phyloP scores from a whole-genome alignment of 2,329 filamentous ascomycete species.

The Moelleriella libera region DNA sequence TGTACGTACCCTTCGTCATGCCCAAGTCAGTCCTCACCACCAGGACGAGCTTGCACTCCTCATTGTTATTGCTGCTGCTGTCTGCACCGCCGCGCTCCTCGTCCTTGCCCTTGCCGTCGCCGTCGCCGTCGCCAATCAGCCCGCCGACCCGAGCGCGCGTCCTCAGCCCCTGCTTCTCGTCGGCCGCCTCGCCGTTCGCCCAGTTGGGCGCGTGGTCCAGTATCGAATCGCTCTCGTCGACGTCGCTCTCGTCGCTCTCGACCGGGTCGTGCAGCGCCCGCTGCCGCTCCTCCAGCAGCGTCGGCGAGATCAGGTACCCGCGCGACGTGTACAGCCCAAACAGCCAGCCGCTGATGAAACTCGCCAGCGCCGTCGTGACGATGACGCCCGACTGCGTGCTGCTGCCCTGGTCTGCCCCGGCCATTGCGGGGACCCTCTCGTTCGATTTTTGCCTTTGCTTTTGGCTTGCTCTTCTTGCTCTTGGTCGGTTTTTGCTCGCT shows the following conservation, averaged over 20 bases:
- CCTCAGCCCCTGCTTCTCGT: constrained; percentile 39
- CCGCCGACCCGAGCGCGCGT: constrained; percentile 13
- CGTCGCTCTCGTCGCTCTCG: constrained; percentile 56
- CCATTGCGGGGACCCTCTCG: too few relatives aligned
- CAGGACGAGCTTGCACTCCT: constrained; percentile 90
- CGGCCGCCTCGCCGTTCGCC: constrained; percentile 46
- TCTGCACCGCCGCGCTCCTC: too few relatives aligned
- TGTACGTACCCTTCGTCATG: constrained; percentile 77
- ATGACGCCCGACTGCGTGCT: constrained; percentile 48
- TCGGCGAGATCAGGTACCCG: constrained; percentile 44
- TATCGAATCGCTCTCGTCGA: constrained; percentile 43
- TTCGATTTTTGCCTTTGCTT: too few relatives aligned
- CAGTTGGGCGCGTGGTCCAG: constrained; percentile 56
- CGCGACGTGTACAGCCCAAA: constrained; percentile 60
- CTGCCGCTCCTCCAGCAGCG: constrained; percentile 40
- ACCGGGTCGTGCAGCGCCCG: constrained; percentile 43
- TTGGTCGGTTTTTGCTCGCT: too few relatives aligned
- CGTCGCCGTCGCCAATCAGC: constrained; percentile 2
- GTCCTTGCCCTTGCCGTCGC: too few relatives aligned
- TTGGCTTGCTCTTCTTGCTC: too few relatives aligned
- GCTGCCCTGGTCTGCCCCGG: constrained; percentile 10
- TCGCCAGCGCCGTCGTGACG: constrained; percentile 59
- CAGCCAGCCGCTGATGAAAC: constrained; percentile 65
- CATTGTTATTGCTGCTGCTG: too few relatives aligned
- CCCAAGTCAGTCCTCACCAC: constrained; percentile 88